Base-by-base conservation (phyloP, 2,329 filamentous ascomycete species). In the Alternaria dauci region DNA sequence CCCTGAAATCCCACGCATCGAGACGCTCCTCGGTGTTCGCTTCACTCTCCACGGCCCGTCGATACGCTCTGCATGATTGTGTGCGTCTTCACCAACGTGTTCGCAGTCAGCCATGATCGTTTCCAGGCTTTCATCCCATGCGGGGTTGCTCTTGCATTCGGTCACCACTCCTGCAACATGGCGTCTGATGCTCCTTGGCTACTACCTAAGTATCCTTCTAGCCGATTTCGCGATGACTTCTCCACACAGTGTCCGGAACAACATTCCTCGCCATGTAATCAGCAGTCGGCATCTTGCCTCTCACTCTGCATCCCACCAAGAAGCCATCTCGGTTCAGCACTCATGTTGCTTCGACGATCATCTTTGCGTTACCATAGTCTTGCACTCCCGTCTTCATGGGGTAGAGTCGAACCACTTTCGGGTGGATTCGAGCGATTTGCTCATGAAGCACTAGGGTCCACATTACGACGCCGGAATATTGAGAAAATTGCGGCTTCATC, bases 401-500 rank as follows among this genome's bases (percentile, higher is more conserved):
- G 39, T 34, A 25, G 55, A 46, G 34, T 30, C 47, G 18, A 41
- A 42, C 32, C 25, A 34, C 20, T 14, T 28, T 16, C 25, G 42
- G 39, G 41, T 47, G 42, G 54, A 36, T 18, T 58, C 44, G 20
- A 55, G 32, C 32, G n/a, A 14, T 50, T 12, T 28, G 16, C 38
- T 57, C 25, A 32, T 51, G 56, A 51, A 54, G 59, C 32, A 50
- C 58, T 69, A 69, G 63, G 46, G 34, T 59, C 44, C 28, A 58
- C 36, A 55, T 52, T 30, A 48, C 55, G 53, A 57, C 20, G 54
- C 48, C 51, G 62, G 54, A 61, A 52, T 63, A 65, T 66, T 58
- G 61, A 52, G 59, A 47, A 54, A 68, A 58, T 52, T 36, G 14
- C 56, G 38, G 58, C 44, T 47, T 58, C 50, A 44, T 60, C 53